Conservation (phyloP, 2,329 filamentous ascomycete genomes). For the Penicillium sp. region DNA sequence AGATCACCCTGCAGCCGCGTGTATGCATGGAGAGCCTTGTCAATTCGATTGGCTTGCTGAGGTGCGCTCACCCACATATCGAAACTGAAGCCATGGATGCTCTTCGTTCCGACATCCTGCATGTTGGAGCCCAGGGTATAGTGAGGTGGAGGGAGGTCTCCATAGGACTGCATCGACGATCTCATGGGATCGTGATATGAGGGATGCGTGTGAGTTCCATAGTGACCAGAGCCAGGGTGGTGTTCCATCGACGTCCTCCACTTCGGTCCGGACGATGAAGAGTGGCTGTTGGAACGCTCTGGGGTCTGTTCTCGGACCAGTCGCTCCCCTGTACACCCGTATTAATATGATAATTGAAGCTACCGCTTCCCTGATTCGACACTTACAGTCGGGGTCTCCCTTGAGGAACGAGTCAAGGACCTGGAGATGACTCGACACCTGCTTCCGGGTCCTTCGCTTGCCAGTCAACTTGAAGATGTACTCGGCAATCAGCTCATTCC, state of each 20-base stretch:
- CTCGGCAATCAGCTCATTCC: conserved; percentile 59
- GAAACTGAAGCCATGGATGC: conserved; percentile 39
- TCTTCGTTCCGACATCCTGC: conserved; percentile 28
- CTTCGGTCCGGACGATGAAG: conserved; percentile 30
- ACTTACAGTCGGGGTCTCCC: conserved; percentile 51
- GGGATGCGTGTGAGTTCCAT: conserved; percentile 24
- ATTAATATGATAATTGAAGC: background rate
- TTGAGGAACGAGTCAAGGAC: conserved; percentile 56
- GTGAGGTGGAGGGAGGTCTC: conserved; percentile 33
- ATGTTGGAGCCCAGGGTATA: conserved; percentile 33
- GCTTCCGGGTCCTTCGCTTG: conserved; percentile 51
- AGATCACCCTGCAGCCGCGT: conserved; percentile 41
- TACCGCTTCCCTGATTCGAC: background rate
- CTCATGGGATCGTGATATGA: conserved; percentile 32
- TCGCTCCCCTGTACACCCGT: conserved; percentile 31
- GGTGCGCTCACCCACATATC: conserved; percentile 45
- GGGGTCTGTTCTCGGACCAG: conserved; percentile 37
- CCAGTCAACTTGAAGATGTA: conserved; percentile 55
- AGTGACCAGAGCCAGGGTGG: conserved; percentile 27
- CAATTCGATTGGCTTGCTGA: conserved; percentile 33
- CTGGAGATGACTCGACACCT: conserved; percentile 62
- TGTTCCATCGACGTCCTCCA: conserved; percentile 34
- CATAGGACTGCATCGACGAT: conserved; percentile 29
- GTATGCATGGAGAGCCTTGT: conserved; percentile 43
- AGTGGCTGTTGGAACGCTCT: conserved; percentile 32